phyloP scores from a whole-genome alignment of 2,329 filamentous ascomycete genomes.

The Pseudopyrenochaeta lycopersici region DNA sequence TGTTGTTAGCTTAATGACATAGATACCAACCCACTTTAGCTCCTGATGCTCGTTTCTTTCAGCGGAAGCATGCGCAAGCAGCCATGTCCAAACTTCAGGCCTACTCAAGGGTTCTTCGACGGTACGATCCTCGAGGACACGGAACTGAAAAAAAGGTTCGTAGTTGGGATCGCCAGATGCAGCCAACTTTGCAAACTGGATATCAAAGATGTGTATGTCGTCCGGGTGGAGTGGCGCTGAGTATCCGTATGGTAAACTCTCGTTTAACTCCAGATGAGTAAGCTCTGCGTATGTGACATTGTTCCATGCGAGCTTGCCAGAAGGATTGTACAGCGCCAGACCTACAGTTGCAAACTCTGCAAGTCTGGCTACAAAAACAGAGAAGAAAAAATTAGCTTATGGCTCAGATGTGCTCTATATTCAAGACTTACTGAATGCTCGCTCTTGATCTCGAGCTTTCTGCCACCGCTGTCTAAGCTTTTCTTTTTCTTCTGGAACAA shows the following conservation, averaged over 20 bases:
- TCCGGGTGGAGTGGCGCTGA: background rate
- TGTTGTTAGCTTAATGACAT: background rate
- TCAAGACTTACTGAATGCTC: background rate
- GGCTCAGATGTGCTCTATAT: no score
- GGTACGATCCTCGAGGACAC: background rate
- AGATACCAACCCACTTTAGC: background rate
- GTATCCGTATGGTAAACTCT: background rate
- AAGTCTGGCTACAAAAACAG: no score
- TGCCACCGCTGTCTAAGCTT: background rate
- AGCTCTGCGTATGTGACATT: background rate
- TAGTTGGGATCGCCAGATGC: background rate
- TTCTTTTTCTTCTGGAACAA: background rate
- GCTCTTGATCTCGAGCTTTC: background rate
- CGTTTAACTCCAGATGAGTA: background rate
- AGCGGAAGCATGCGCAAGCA: background rate
- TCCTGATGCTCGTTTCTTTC: background rate
- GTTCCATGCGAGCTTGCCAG: background rate
- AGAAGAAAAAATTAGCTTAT: no score
- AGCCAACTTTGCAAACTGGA: background rate
- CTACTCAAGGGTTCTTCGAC: background rate
- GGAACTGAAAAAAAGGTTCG: background rate
- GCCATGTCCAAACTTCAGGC: background rate
- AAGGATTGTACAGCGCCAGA: background rate
- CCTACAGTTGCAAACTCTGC: background rate
- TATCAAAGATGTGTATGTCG: background rate